Percentiles rank a stretch among this genome's conserved stretches.
These are phyloP conservation scores for Neurospora cerealis DNA, from an alignment of 495 filamentous ascomycete species.

Conservation along the genomic window DNA sequence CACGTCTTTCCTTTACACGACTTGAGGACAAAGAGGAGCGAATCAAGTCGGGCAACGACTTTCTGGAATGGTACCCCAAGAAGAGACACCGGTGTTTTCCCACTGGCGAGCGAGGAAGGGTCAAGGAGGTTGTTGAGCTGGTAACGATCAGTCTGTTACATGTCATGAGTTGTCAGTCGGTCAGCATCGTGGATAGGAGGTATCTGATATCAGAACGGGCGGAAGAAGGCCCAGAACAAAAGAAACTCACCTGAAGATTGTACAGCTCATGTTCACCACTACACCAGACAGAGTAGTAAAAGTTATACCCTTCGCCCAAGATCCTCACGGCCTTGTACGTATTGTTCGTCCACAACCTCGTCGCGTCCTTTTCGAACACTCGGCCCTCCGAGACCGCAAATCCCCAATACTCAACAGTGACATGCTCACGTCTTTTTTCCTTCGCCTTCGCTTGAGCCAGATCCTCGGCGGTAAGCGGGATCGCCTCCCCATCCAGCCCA, in stretches of 20 bases:
- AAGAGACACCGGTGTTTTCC: constrained; percentile 13
- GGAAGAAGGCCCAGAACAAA: background rate
- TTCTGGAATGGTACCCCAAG: constrained; percentile 36
- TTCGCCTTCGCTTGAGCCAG: constrained; percentile 18
- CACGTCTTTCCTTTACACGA: constrained; percentile 50
- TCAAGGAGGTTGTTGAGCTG: constrained; percentile 50
- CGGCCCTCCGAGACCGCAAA: constrained; percentile 40
- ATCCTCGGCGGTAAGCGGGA: constrained; percentile 33
- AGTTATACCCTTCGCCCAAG: constrained; percentile 40
- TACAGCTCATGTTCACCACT: constrained; percentile 56
- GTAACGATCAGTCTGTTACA: constrained; percentile 45
- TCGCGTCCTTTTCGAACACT: constrained; percentile 12
- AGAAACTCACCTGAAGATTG: constrained; percentile 39
- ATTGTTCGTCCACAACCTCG: constrained; percentile 35
- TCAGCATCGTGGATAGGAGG: background rate
- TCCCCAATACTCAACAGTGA: constrained; percentile 60
- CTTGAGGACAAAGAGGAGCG: constrained; percentile 54
- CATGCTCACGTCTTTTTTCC: constrained; percentile 46
- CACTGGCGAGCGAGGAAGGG: constrained; percentile 2
- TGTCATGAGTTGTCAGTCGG: background rate
- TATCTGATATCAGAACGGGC: background rate
- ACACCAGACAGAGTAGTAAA: constrained; percentile 61
- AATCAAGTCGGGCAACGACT: constrained; percentile 44
- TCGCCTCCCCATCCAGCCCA: constrained; percentile 46
- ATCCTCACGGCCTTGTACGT: constrained; percentile 57